Conservation (phyloP, 2,329 filamentous ascomycete genomes). For the Botrytis galanthina region DNA sequence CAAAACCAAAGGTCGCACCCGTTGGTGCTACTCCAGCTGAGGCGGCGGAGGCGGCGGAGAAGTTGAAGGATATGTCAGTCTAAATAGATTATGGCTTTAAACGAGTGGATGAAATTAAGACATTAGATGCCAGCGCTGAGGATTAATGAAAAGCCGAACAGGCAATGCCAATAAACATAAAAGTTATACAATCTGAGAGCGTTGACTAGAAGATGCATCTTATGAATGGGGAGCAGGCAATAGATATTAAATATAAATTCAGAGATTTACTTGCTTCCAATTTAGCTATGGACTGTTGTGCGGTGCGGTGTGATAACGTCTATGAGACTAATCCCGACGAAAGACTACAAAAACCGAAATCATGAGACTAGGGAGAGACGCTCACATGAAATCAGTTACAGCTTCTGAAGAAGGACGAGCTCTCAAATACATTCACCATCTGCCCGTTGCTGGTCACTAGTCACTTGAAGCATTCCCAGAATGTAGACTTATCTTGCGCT, state of each 20-base stretch:
- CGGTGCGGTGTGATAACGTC: not conserved
- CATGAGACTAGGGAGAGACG: not conserved
- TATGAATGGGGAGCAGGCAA: not conserved
- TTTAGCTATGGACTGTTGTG: not conserved
- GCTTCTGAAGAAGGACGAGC: not conserved
- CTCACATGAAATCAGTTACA: not conserved
- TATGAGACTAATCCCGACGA: not conserved
- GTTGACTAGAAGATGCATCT: not conserved
- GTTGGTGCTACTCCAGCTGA: conserved; percentile 31
- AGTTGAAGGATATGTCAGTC: conserved; percentile 40
- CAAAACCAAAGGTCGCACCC: conserved; percentile 35
- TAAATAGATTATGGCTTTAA: conserved; percentile 10
- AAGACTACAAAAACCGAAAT: not conserved
- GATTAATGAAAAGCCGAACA: not conserved
- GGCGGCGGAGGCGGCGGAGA: conserved; percentile 39
- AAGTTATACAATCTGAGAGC: not conserved
- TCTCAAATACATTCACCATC: not conserved
- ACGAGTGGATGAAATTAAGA: not conserved
- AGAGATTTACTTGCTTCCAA: not conserved
- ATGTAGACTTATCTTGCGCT: not conserved
- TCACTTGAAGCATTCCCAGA: not conserved
- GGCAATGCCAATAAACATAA: not conserved
- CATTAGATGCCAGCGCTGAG: conserved; percentile 1
- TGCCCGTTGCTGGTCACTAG: not conserved
- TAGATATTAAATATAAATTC: conserved; percentile 10